phyloP scores from a whole-genome alignment of 352 stramenopile genomes.

The Phytophthora pistaciae region DNA sequence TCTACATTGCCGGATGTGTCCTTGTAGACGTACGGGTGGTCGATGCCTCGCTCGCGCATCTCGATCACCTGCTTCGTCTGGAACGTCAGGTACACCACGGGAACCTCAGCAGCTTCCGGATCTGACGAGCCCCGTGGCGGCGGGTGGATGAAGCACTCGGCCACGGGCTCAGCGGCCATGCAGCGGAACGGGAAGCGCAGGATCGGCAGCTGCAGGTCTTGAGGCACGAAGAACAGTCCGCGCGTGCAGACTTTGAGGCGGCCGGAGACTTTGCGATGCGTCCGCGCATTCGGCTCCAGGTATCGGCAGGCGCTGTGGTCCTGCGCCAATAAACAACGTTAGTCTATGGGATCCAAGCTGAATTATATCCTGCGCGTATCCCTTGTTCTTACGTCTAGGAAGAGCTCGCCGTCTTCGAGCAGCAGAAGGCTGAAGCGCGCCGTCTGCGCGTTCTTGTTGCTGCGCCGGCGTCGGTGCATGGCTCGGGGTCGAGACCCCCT shows the following conservation, averaged over 20 bases:
- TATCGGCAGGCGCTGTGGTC: conserved; percentile 75
- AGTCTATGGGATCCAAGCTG: not conserved
- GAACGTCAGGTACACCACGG: conserved; percentile 66
- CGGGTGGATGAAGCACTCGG: conserved; percentile 59
- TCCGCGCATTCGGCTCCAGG: conserved; percentile 47
- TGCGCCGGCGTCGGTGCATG: conserved; percentile 39
- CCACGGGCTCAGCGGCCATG: conserved; percentile 60
- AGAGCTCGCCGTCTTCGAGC: conserved; percentile 93
- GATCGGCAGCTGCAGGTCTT: conserved; percentile 73
- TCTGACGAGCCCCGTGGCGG: conserved; percentile 1
- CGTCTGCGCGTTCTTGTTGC: conserved; percentile 51
- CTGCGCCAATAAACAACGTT: conserved; percentile 29
- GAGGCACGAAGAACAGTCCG: conserved; percentile 91
- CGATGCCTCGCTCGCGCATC: conserved; percentile 79
- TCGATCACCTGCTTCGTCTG: conserved; percentile 63
- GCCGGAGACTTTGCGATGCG: conserved; percentile 57
- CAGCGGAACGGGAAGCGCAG: conserved; percentile 84
- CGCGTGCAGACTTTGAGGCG: conserved; percentile 88
- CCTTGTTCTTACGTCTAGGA: conserved; percentile 73
- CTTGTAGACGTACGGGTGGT: conserved; percentile 70
- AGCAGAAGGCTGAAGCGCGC: conserved; percentile 91
- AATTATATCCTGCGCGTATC: not conserved
- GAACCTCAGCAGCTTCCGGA: not conserved
- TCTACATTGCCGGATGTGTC: conserved; percentile 32
- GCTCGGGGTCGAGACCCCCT: no score